A percentile compares a stretch with the other conserved stretches of the same genome.
These are phyloP conservation scores for Strombidium stylifer DNA, from an alignment of 73 alveolate species.

Conservation along the genomic window DNA sequence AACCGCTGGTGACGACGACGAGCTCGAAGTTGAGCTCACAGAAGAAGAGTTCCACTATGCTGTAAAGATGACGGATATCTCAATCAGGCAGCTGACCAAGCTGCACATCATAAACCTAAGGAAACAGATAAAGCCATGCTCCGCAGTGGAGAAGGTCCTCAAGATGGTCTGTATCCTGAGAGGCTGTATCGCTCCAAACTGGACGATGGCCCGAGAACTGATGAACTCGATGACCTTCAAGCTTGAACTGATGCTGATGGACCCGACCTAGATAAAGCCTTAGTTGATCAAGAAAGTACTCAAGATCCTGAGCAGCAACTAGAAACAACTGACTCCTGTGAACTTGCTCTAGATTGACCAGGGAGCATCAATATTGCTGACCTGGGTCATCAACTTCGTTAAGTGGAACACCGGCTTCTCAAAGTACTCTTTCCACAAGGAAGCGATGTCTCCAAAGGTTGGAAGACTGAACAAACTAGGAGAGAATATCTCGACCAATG, in stretches of 20 bases:
- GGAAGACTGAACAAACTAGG: no score
- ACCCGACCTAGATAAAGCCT: conserved; percentile 34
- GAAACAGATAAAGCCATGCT: conserved; percentile 49
- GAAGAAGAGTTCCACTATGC: conserved; percentile 72
- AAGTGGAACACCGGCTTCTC: conserved; percentile 65
- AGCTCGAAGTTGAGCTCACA: conserved; percentile 34
- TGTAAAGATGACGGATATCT: conserved; percentile 57
- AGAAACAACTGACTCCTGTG: conserved; percentile 45
- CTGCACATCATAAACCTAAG: conserved; percentile 43
- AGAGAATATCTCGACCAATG: no score
- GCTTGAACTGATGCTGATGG: conserved; percentile 66
- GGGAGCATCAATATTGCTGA: conserved; percentile 41
- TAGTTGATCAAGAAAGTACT: conserved; percentile 37
- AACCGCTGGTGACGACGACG: conserved; percentile 44
- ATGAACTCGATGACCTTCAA: conserved; percentile 48
- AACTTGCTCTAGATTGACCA: conserved; percentile 10
- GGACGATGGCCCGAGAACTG: conserved; percentile 65
- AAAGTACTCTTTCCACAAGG: no score
- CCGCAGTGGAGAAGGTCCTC: conserved; percentile 50
- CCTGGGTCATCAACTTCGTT: conserved; percentile 59
- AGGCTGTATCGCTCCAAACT: conserved; percentile 59
- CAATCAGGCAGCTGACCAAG: conserved; percentile 44
- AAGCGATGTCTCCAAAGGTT: no score
- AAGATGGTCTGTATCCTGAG: conserved; percentile 58
- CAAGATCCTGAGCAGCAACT: conserved; percentile 24